Conservation (phyloP, 441 rosid species). For the Cnidoscolus chayamansa region DNA sequence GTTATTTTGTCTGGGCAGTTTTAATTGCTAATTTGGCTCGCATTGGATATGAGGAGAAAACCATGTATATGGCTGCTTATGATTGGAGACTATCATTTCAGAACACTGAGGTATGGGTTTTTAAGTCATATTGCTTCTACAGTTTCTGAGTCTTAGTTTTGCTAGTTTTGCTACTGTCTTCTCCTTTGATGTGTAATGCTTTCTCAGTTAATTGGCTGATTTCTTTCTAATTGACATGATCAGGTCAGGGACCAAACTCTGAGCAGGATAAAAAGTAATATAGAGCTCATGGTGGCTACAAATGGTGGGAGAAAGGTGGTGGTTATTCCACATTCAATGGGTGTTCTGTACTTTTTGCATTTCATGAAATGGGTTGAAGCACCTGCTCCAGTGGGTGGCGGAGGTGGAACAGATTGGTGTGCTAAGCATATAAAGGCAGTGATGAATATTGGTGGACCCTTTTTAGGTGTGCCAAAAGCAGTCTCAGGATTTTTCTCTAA, state of each 20-base stretch:
- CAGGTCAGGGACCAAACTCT: conserved; percentile 90
- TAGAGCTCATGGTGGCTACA: conserved; percentile 80
- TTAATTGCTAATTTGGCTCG: conserved; percentile 88
- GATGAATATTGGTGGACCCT: conserved; percentile 87
- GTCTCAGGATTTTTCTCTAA: conserved; percentile 82
- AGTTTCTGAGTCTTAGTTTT: not conserved
- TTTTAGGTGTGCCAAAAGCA: conserved; percentile 93
- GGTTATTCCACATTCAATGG: conserved; percentile 94
- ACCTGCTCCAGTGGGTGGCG: conserved; percentile 96
- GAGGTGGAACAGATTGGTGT: conserved; percentile 94
- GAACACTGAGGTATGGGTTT: conserved; percentile 45
- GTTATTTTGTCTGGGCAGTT: conserved; percentile 98
- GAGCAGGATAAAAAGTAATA: conserved; percentile 77
- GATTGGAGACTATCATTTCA: conserved; percentile 97
- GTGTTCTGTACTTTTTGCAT: conserved; percentile 82
- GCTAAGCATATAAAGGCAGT: conserved; percentile 85
- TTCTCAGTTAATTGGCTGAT: not conserved
- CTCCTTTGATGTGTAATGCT: not conserved
- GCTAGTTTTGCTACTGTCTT: no score
- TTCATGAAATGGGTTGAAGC: conserved; percentile 99
- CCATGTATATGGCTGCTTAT: conserved; percentile 91
- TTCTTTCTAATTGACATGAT: conserved; percentile 15
- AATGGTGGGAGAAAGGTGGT: conserved; percentile 81
- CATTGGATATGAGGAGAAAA: conserved; percentile 93
- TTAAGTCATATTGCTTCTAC: not conserved